Conservation (phyloP, 805 yeast genomes). For the Candida germanica region DNA sequence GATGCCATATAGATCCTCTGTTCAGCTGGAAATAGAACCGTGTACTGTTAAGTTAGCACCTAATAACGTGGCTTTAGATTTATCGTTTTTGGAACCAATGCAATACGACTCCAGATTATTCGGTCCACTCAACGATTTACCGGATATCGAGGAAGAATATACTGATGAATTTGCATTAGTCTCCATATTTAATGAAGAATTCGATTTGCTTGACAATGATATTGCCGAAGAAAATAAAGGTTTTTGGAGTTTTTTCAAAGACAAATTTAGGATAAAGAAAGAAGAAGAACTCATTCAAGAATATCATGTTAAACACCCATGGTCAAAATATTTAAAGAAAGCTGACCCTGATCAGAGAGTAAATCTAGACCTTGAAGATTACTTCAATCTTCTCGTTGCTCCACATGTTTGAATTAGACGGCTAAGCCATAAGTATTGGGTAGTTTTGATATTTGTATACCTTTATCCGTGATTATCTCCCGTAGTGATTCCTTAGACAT, state of each 20-base stretch:
- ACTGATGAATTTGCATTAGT: not conserved
- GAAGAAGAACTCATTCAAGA: slow-evolving; percentile 1
- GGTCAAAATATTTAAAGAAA: slow-evolving; percentile 11
- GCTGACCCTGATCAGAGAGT: not conserved
- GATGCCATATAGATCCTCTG: not conserved
- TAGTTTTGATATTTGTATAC: slow-evolving; percentile 8
- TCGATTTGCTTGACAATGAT: slow-evolving; percentile 2
- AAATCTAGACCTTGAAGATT: not conserved
- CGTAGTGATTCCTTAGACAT: slow-evolving; percentile 18
- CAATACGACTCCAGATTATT: too few relatives aligned
- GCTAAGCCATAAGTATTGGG: too few relatives aligned
- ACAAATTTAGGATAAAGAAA: not conserved
- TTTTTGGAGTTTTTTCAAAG: too few relatives aligned
- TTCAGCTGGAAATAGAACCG: not conserved
- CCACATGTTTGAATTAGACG: not conserved
- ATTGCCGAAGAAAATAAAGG: not conserved
- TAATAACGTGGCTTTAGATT: not conserved
- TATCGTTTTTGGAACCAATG: too few relatives aligned
- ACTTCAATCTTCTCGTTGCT: not conserved
- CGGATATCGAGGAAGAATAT: too few relatives aligned
- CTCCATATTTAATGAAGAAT: not conserved
- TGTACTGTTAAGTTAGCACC: not conserved
- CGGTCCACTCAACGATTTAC: too few relatives aligned
- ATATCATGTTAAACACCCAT: slow-evolving; percentile 16
- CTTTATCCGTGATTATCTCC: slow-evolving; percentile 7